Conservation (phyloP, 1,284 basidiomycete species). For the Singerocomus rubriflavus region DNA sequence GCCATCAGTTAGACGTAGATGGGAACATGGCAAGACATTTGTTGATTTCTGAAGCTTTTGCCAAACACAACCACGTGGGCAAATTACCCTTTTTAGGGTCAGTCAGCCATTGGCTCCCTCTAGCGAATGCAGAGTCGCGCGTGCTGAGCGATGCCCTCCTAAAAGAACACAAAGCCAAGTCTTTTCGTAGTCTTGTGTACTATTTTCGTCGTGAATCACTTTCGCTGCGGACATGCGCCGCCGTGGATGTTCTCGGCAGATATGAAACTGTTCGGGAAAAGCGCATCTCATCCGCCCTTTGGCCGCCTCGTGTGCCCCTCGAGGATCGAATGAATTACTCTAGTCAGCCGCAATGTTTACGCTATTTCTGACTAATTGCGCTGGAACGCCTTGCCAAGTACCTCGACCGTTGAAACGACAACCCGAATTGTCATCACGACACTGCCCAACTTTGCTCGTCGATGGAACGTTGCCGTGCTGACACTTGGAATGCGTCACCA, state of each 20-base stretch:
- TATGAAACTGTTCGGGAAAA: background rate
- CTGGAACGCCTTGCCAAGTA: background rate
- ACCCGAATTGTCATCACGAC: background rate
- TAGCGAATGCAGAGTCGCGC: too few species aligned
- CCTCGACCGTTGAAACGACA: background rate
- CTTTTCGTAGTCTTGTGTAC: background rate
- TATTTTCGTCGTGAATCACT: background rate
- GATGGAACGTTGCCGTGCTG: background rate
- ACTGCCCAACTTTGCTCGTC: background rate
- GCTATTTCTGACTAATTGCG: conserved; percentile 7
- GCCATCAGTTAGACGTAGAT: conserved; percentile 13
- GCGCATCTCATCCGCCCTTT: conserved; percentile 8
- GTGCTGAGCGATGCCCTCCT: background rate
- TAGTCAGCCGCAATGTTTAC: conserved; percentile 18
- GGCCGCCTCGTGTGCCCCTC: conserved; percentile 25
- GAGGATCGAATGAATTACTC: conserved; percentile 23
- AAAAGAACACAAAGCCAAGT: background rate
- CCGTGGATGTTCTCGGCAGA: conserved; percentile 1
- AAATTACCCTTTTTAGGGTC: too few species aligned
- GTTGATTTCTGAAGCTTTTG: conserved; percentile 26
- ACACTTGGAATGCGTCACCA: conserved; percentile 1
- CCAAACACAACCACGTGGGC: conserved; percentile 24
- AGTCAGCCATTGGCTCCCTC: too few species aligned
- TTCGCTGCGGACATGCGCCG: background rate
- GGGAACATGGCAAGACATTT: conserved; percentile 7